Evolutionary conservation across 345 rosid genomes (phyloP).

Genomic region (Aurinia saxatilis): DNA sequence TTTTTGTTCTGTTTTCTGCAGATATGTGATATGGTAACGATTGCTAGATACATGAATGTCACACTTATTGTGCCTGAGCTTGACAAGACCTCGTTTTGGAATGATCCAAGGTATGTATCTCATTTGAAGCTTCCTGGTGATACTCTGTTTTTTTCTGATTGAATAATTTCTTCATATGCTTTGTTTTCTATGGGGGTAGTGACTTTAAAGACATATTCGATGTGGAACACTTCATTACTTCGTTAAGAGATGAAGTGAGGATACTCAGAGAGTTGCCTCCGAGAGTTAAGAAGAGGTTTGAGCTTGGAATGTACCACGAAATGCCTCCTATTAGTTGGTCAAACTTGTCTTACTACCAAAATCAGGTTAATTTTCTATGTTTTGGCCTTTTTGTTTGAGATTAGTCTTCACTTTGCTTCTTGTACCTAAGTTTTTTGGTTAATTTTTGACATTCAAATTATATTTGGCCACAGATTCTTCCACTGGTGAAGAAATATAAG

Average conservation of each 20-base stretch:
- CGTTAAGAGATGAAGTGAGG: constrained; percentile 91
- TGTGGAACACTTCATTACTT: constrained; percentile 77
- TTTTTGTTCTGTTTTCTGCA: constrained; percentile 29
- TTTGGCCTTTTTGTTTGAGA: not conserved
- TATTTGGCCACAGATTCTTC: constrained; percentile 66
- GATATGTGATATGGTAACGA: constrained; percentile 97
- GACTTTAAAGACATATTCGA: constrained; percentile 93
- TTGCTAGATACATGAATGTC: constrained; percentile 82
- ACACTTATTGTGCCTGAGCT: constrained; percentile 91
- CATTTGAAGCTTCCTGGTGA: not conserved
- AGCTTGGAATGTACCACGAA: constrained; percentile 52
- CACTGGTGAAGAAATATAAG: constrained; percentile 71
- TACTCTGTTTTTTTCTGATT: not conserved
- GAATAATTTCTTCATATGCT: not conserved
- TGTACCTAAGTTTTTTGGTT: not conserved
- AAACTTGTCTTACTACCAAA: constrained; percentile 64
- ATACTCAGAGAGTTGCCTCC: constrained; percentile 78
- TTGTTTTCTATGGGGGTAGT: constrained; percentile 32
- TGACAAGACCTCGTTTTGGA: constrained; percentile 95
- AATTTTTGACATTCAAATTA: constrained; percentile 3
- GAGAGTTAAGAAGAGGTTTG: constrained; percentile 66
- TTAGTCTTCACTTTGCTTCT: not conserved
- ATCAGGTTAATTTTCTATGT: constrained; percentile 44
- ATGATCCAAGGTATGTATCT: constrained; percentile 70
- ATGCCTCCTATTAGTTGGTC: constrained; percentile 97